Evolutionary conservation across 345 rosid species (phyloP), one percentile per base, ranked within the genome.

Genomic region (Turnera subulata): DNA sequence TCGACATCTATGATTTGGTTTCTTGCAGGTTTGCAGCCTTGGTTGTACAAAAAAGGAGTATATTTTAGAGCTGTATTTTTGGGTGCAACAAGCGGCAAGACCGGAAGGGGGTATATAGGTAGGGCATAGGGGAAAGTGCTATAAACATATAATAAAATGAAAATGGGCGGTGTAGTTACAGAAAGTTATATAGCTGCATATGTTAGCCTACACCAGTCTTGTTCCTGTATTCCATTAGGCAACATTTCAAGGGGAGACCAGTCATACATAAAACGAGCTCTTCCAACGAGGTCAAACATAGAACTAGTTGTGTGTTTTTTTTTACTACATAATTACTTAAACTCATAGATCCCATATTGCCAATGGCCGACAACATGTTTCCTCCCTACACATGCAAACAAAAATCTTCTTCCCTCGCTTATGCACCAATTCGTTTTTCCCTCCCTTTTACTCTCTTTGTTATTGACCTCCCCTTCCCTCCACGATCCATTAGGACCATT

Each of bases 321-420:
- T n/a, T n/a, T n/a, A n/a, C n/a, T n/a, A 21, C 29, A 20, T 12
- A 16, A n/a, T 45, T 46, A 50, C 55, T 18, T 20, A 53, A 59
- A 58, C 29, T 24, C 14, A 50, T 29, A 38, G 6, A 2, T 25
- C 33, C 22, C 18, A 15, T 21, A 37, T 61, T 55, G 22, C 47
- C 73, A 50, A 71, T 75, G 85, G 82, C 82, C 82, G 82, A 81
- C 85, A 73, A 48, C 58, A 48, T 59, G 62, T 46, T 77, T 1
- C 35, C 65, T 57, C 33, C 17, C 48, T 62, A 51, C 82, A 77
- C 82, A 80, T 65, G 76, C 73, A 73, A 48, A 53, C 75, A 63
- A 70, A 61, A 61, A 18, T 46, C 13, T 17, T n/a, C 23, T 49
- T 49, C 18, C 16, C 1, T 1, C 6, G 5, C 40, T 6, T 25